phyloP scores from a whole-genome alignment of 306 rosid genomes.

The Crataegus laevigata region DNA sequence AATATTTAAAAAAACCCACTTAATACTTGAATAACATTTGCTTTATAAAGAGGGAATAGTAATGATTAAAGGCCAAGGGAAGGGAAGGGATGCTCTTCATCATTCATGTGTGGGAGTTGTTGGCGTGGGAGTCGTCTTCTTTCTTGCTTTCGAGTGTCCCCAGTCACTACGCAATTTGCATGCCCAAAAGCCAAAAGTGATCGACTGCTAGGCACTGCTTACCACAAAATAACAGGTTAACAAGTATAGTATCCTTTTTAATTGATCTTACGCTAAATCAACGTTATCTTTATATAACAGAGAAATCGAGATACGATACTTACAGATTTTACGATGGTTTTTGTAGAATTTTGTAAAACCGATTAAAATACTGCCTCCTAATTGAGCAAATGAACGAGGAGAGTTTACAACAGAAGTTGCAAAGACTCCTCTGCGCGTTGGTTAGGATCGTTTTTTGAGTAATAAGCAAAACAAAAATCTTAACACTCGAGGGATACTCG shows the following conservation, averaged over 20 bases:
- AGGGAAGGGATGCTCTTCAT: neutral
- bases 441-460: too few relatives aligned
- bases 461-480: too few relatives aligned
- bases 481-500: too few relatives aligned
- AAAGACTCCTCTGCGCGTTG: too few relatives aligned
- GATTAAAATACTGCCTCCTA: neutral
- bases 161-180: neutral
- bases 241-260: neutral
- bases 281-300: neutral
- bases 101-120: conserved; percentile 13
- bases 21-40: neutral
- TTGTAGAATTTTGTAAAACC: too few relatives aligned
- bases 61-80: conserved; percentile 33
- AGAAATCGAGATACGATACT: neutral
- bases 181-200: conserved; percentile 2
- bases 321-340: too few relatives aligned
- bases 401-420: too few relatives aligned
- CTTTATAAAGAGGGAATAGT: conserved; percentile 13
- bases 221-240: conserved; percentile 5
- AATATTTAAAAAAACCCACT: too few relatives aligned
- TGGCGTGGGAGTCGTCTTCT: conserved; percentile 11
- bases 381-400: neutral
- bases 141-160: conserved; percentile 7
- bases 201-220: neutral
- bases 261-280: neutral